These are phyloP conservation scores for Fusarium heterosporum DNA, from an alignment of 2,329 filamentous ascomycete species.

Conservation along the genomic window DNA sequence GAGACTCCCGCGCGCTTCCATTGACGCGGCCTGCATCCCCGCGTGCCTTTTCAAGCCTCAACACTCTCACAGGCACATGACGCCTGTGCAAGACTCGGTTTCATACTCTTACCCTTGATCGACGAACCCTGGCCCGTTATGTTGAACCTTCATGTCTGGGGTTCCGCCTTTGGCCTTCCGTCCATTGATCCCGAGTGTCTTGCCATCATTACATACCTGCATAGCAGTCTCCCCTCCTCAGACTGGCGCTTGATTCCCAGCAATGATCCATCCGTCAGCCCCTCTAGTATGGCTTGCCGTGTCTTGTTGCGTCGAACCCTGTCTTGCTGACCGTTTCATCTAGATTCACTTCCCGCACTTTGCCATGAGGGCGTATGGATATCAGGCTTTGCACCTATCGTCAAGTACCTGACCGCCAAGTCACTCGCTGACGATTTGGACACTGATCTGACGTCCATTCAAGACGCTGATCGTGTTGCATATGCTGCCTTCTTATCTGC, in stretches of 20 bases:
- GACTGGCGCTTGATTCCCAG: slow-evolving; percentile 78
- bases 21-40: slow-evolving; percentile 5
- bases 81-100: slow-evolving; percentile 25
- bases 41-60: background rate
- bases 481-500: slow-evolving; percentile 78
- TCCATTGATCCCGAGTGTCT: slow-evolving; percentile 94
- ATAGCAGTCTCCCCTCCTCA: slow-evolving; percentile 68
- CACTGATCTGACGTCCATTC: slow-evolving; percentile 52
- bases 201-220: slow-evolving; percentile 82
- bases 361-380: slow-evolving; percentile 64
- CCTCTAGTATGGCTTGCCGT: slow-evolving; percentile 69
- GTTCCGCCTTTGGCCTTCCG: slow-evolving; percentile 86
- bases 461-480: slow-evolving; percentile 62
- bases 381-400: slow-evolving; percentile 71
- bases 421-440: slow-evolving; percentile 55
- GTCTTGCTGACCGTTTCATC: slow-evolving; percentile 39
- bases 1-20: slow-evolving; percentile 21
- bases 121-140: slow-evolving; percentile 40
- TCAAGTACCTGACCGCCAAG: slow-evolving; percentile 63
- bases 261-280: slow-evolving; percentile 77
- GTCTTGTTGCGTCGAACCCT: slow-evolving; percentile 25
- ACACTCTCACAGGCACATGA: slow-evolving; percentile 15
- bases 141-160: slow-evolving; percentile 86
- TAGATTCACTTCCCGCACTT: slow-evolving; percentile 68
- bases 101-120: slow-evolving; percentile 8